phyloP scores from a whole-genome alignment of 352 stramenopile species.

The Phytophthora pinifolia region DNA sequence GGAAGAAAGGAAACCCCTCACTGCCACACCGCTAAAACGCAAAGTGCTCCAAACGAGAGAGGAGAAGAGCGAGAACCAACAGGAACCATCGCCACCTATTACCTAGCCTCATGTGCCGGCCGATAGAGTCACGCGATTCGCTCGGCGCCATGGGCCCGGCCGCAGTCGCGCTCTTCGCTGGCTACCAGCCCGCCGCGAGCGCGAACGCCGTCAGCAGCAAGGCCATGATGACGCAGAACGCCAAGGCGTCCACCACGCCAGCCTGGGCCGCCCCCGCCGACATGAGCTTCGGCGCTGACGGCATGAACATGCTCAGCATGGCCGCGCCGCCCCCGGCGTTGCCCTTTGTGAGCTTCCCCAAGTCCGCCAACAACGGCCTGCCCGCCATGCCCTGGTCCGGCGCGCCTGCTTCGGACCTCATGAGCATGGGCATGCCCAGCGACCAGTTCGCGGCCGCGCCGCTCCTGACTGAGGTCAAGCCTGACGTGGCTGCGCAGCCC shows the following conservation, averaged over 20 bases:
- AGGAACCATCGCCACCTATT: too few species aligned
- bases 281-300: constrained; percentile 36
- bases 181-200: constrained; percentile 60
- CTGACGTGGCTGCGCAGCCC: constrained; percentile 20
- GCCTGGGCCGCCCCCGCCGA: constrained; percentile 32
- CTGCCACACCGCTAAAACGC: constrained; percentile 26
- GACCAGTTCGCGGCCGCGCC: constrained; percentile 36
- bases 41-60: constrained; percentile 29
- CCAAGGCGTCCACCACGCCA: constrained; percentile 20
- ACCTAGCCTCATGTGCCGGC: constrained; percentile 68
- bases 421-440: constrained; percentile 38
- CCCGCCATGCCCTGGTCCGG: constrained; percentile 55
- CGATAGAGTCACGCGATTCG: constrained; percentile 84
- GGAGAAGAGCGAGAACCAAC: constrained; percentile 16
- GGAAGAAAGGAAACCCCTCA: constrained; percentile 19
- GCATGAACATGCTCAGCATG: constrained; percentile 67
- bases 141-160: constrained; percentile 75
- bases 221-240: constrained; percentile 37
- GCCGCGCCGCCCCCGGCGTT: constrained; percentile 53
- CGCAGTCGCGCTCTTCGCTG: constrained; percentile 71
- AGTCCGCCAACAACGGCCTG: constrained; percentile 38
- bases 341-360: constrained; percentile 68
- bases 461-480: constrained; percentile 35
- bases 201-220: constrained; percentile 22
- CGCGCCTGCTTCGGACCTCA: constrained; percentile 33